Evolutionary conservation across 2,329 filamentous ascomycete genomes (phyloP).

Genomic region (Lasiodiplodia gonubiensis): DNA sequence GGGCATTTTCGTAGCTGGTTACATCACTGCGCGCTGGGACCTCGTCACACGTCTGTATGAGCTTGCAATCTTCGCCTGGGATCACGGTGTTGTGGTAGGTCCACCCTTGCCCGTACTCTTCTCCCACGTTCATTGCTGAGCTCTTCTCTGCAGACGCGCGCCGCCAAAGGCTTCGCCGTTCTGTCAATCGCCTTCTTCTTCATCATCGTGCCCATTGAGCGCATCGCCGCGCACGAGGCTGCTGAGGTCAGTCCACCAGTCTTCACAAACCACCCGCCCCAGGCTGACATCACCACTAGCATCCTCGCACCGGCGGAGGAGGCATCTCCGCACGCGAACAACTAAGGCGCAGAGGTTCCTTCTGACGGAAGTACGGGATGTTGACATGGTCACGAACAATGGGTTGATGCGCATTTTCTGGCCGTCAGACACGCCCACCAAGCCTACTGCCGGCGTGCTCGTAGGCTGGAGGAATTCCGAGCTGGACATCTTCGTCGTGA

Average conservation of each 20-base stretch:
- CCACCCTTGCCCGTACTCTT: background rate
- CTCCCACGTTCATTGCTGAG: background rate
- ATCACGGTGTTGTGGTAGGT: conserved; percentile 94
- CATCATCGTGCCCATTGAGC: conserved; percentile 81
- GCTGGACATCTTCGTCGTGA: conserved; percentile 86
- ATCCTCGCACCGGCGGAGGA: conserved; percentile 76
- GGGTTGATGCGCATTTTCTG: conserved; percentile 98
- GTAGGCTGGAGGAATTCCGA: conserved; percentile 96
- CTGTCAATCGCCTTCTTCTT: conserved; percentile 85
- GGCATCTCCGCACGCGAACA: conserved; percentile 96
- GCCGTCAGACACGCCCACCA: conserved; percentile 83
- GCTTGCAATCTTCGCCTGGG: conserved; percentile 95
- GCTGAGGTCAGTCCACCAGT: conserved; percentile 68
- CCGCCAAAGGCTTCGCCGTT: conserved; percentile 81
- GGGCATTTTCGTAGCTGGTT: conserved; percentile 98
- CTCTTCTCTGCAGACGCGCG: conserved; percentile 68
- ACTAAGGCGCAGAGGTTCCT: conserved; percentile 89
- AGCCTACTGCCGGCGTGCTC: conserved; percentile 79
- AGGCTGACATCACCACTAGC: conserved; percentile 58
- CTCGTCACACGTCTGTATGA: conserved; percentile 96
- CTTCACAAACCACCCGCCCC: background rate
- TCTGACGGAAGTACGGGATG: conserved; percentile 67
- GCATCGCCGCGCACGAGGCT: conserved; percentile 80
- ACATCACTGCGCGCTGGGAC: conserved; percentile 99
- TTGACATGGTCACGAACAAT: conserved; percentile 71